Evolutionary conservation across 2,329 filamentous ascomycete genomes (phyloP).

Genomic region (Arachnomyces sp.): DNA sequence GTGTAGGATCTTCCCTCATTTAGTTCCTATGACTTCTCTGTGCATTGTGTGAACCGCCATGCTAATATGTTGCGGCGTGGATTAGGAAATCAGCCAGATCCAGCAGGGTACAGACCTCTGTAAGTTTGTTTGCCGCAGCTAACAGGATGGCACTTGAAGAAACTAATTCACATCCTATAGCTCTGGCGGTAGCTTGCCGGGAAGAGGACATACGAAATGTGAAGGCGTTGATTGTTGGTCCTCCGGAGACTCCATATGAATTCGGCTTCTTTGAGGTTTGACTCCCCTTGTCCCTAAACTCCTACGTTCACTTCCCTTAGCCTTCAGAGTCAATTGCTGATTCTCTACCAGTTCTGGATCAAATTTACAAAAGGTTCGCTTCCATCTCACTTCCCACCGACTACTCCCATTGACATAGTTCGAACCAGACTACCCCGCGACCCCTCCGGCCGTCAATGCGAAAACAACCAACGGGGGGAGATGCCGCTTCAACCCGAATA

Average conservation of each 20-base stretch:
- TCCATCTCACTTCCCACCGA: constrained; percentile 8
- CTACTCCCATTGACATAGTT: neutral
- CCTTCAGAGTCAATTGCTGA: constrained; percentile 3
- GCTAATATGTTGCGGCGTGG: constrained; percentile 13
- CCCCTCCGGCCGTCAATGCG: constrained; percentile 53
- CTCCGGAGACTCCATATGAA: constrained; percentile 90
- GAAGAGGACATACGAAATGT: constrained; percentile 86
- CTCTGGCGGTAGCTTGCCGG: constrained; percentile 76
- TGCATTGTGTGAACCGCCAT: neutral
- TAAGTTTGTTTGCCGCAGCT: constrained; percentile 37
- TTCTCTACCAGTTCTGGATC: constrained; percentile 55
- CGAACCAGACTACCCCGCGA: constrained; percentile 68
- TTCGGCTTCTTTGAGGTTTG: constrained; percentile 92
- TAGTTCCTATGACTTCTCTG: constrained; percentile 1
- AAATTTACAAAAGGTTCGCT: constrained; percentile 72
- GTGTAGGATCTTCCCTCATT: constrained; percentile 44
- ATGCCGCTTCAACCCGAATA: constrained; percentile 93
- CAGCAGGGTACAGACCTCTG: constrained; percentile 77
- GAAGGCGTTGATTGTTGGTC: constrained; percentile 79
- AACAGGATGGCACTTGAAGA: constrained; percentile 1
- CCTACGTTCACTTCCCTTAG: constrained; percentile 3
- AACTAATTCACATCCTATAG: constrained; percentile 35
- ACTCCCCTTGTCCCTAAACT: constrained; percentile 30
- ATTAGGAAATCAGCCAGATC: constrained; percentile 73
- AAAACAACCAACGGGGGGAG: constrained; percentile 82